These are phyloP conservation scores for Colletotrichum siamense DNA, from an alignment of 2,329 filamentous ascomycete species.

Conservation along the genomic window DNA sequence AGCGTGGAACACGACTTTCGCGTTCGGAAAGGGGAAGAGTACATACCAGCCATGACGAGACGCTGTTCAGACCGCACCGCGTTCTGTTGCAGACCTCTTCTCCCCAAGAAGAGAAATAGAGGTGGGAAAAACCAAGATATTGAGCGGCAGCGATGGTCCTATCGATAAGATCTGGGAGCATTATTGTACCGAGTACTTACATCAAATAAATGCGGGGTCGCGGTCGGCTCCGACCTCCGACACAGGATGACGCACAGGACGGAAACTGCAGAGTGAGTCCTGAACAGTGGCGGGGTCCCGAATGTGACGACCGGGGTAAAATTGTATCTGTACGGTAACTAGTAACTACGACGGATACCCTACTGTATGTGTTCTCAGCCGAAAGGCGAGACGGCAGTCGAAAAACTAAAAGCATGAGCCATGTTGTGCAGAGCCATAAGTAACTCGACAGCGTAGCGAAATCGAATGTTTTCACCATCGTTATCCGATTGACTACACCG, in stretches of 20 bases:
- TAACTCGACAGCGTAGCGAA: neutral
- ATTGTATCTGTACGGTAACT: neutral
- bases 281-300: neutral
- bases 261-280: neutral
- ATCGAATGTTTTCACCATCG: neutral
- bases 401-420: neutral
- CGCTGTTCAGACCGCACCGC: neutral
- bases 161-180: neutral
- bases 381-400: neutral
- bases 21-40: neutral
- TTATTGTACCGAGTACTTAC: neutral
- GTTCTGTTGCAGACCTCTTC: neutral
- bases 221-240: constrained; percentile 15
- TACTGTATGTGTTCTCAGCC: neutral
- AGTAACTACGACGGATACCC: neutral
- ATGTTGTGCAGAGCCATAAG: neutral
- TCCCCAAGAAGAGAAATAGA: neutral
- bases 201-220: neutral
- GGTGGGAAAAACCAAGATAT: neutral
- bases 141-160: neutral
- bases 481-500: neutral
- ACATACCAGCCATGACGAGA: constrained; percentile 24
- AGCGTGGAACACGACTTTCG: constrained; percentile 1
- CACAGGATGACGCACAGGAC: neutral
- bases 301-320: neutral